Base-by-base conservation (phyloP, 805 yeast genomes). In the Candida coleopterorum region DNA sequence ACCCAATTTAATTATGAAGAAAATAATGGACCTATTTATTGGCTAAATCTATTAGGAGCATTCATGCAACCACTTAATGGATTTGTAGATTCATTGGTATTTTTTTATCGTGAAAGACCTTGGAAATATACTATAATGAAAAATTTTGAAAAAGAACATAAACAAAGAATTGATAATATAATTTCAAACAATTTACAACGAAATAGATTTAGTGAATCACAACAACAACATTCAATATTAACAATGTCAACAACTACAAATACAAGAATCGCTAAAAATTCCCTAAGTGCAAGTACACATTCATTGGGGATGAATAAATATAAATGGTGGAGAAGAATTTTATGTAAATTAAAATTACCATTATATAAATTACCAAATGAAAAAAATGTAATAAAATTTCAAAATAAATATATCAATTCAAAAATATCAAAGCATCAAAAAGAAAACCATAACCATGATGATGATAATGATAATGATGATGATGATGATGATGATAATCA, bases 21-120 rank as follows among this genome's bases (percentile, higher is more conserved):
- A 15, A 29, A 42, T 1, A 65, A 71, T 41, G 74, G 76, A 1
- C 76, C 82, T 2, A 66, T 74, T 7, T 70, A 71, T 41, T 81
- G 90, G 81, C 56, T 85, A 27, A 72, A 75, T 35, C 72, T 76
- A 35, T 60, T 82, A 37, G 77, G 82, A n/a, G 83, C 93, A 0
- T 79, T 79, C 46, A 76, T 81, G 67, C 88, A 83, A 56, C 89
- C 95, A 2, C 71, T 85, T 48, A 82, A 82, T 56, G 88, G 95
- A 32, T 67, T 79, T 18, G 78, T 88, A 18, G 95, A 88, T 51
- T 69, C 88, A 0, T 40, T 75, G 12, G 95, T 87, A 9, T 88
- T 85, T 53, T 61, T 83, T 24, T 74, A 79, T 43, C 68, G 95
- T 38, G 97, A 88, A 53, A 71, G 66, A 40, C 95, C 95, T 1